Percentiles rank a stretch among this genome's conserved stretches.
Evolutionary conservation across 805 yeast genomes (phyloP).

Genomic region (Millerozyma acaciae): DNA sequence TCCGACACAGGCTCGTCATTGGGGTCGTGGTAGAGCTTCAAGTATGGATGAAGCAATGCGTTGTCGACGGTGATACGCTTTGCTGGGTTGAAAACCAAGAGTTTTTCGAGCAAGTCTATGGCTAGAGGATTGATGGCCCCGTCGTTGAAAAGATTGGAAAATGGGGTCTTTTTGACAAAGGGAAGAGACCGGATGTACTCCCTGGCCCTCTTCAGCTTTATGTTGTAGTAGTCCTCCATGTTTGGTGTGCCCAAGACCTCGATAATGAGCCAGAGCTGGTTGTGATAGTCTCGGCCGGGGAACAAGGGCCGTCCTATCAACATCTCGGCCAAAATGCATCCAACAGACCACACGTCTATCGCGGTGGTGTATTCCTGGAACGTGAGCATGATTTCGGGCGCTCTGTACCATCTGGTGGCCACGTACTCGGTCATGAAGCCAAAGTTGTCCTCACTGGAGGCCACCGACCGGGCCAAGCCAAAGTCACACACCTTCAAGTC

Average conservation of each 20-base stretch:
- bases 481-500: constrained; percentile 93
- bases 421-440: constrained; percentile 95
- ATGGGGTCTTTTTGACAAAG: constrained; percentile 57
- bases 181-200: constrained; percentile 85
- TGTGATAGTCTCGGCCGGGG: constrained; percentile 92
- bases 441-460: constrained; percentile 60
- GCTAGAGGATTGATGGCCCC: constrained; percentile 38
- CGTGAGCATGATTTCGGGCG: constrained; percentile 96
- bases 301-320: constrained; percentile 81
- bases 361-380: constrained; percentile 92
- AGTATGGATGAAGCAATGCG: constrained; percentile 82
- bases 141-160: constrained; percentile 37
- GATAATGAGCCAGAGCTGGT: constrained; percentile 81
- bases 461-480: constrained; percentile 75
- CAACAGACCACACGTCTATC: constrained; percentile 95
- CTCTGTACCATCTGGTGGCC: constrained; percentile 96
- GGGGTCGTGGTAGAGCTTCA: constrained; percentile 89
- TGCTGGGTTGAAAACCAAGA: constrained; percentile 69
- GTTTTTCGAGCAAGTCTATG: constrained; percentile 57
- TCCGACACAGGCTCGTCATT: constrained; percentile 86
- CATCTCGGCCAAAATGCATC: constrained; percentile 92
- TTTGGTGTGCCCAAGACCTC: constrained; percentile 86
- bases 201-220: constrained; percentile 78
- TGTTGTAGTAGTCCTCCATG: constrained; percentile 69
- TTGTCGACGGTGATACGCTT: constrained; percentile 71